These are phyloP conservation scores for Xylaria polymorpha DNA, from an alignment of 2,329 filamentous ascomycete genomes.

Conservation along the genomic window DNA sequence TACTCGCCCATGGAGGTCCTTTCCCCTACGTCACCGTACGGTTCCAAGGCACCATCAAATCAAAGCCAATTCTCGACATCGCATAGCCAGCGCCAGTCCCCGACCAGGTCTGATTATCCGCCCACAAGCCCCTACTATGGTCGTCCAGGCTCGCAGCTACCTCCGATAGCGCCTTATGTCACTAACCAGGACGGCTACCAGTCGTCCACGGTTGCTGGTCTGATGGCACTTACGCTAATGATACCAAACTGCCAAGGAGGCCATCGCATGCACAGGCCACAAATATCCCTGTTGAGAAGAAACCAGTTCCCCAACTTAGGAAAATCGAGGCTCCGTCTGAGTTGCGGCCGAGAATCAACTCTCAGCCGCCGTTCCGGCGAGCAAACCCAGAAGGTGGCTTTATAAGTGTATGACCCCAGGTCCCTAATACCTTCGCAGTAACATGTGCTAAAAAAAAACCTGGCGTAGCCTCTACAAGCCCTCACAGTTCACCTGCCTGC, in stretches of 20 bases:
- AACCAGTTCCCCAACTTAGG: constrained; percentile 87
- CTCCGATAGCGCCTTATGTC: constrained; percentile 77
- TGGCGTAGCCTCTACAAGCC: constrained; percentile 85
- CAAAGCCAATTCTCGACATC: constrained; percentile 66
- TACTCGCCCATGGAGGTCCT: constrained; percentile 96
- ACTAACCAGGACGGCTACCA: constrained; percentile 78
- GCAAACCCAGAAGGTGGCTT: constrained; percentile 98
- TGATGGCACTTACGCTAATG: constrained; percentile 71
- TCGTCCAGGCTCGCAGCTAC: constrained; percentile 72
- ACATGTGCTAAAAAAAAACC: constrained; percentile 36
- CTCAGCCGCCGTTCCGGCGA: constrained; percentile 89
- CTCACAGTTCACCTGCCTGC: constrained; percentile 92
- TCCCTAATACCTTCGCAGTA: constrained; percentile 24
- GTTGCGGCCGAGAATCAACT: constrained; percentile 83
- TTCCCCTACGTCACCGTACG: constrained; percentile 83
- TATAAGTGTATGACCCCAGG: constrained; percentile 78
- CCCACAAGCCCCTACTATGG: constrained; percentile 69
- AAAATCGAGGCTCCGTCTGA: constrained; percentile 79
- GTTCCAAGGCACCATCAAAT: constrained; percentile 67
- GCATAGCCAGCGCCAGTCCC: constrained; percentile 77
- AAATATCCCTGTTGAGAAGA: constrained; percentile 60
- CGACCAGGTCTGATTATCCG: constrained; percentile 74
- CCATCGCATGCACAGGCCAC: constrained; percentile 58
- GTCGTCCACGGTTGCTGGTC: constrained; percentile 74
- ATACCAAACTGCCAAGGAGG: constrained; percentile 69